Conservation (phyloP, 768 basidiomycete species). For the Amylocystis lapponica region DNA sequence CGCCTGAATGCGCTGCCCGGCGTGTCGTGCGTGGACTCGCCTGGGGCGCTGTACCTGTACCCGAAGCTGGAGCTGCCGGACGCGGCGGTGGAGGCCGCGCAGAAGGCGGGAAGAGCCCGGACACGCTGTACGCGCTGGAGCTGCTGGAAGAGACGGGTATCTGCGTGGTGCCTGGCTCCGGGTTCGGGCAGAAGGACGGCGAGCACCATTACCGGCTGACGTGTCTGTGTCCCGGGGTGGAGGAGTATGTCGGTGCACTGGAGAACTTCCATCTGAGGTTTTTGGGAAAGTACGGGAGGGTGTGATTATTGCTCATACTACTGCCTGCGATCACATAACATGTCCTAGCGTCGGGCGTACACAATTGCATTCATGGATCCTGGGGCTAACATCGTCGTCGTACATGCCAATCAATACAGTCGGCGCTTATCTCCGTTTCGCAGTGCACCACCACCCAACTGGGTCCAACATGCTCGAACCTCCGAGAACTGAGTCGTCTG, state of each 20-base stretch:
- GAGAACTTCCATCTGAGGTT: constrained; percentile 69
- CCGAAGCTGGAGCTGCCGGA: constrained; percentile 73
- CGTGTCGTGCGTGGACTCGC: constrained; percentile 84
- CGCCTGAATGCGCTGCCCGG: constrained; percentile 81
- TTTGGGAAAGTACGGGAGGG: constrained; percentile 41
- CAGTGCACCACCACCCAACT: no score
- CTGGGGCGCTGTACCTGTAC: constrained; percentile 93
- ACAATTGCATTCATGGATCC: no score
- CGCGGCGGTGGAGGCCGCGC: constrained; percentile 70
- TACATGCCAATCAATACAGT: no score
- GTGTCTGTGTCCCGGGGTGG: constrained; percentile 90
- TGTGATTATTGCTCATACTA: no score
- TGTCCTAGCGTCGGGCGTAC: no score
- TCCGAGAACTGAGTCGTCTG: no score
- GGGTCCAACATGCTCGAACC: no score
- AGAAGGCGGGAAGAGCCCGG: constrained; percentile 68
- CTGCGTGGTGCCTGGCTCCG: constrained; percentile 89
- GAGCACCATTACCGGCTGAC: constrained; percentile 91
- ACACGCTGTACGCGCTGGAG: constrained; percentile 82
- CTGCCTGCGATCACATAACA: no score
- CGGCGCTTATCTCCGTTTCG: no score
- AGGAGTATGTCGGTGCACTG: constrained; percentile 83
- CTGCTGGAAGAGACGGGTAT: constrained; percentile 88
- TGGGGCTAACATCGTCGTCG: no score
- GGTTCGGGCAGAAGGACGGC: constrained; percentile 90